Conservation (phyloP, 495 filamentous ascomycete genomes). For the Aspergillus conjunctus region DNA sequence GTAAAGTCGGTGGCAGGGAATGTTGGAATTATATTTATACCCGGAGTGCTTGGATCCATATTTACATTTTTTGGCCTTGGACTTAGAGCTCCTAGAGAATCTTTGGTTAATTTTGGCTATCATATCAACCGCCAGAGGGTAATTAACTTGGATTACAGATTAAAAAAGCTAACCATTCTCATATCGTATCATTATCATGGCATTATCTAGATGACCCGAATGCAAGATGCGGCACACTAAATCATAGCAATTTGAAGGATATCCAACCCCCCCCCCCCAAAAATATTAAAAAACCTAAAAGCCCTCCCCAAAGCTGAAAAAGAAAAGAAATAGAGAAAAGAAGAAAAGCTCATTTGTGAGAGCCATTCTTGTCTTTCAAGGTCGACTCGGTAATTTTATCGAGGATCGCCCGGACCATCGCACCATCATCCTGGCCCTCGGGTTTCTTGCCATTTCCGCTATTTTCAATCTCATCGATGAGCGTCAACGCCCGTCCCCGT, state of each 20-base stretch:
- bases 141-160: not conserved
- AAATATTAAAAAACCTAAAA: not conserved
- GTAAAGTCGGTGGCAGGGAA: conserved; percentile 44
- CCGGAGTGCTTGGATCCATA: conserved; percentile 7
- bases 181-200: not conserved
- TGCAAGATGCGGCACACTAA: not conserved
- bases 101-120: no score
- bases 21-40: conserved; percentile 13
- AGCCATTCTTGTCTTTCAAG: conserved; percentile 29
- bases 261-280: not conserved
- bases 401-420: conserved; percentile 47
- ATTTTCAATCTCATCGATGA: conserved; percentile 69
- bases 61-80: not conserved
- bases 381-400: conserved; percentile 50
- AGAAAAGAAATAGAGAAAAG: not conserved
- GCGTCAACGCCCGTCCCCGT: conserved; percentile 61
- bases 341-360: conserved; percentile 6
- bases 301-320: no score
- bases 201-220: not conserved
- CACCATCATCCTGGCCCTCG: conserved; percentile 38
- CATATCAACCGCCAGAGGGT: no score
- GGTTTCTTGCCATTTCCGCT: conserved; percentile 40
- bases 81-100: not conserved
- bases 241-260: not conserved
- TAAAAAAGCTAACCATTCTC: not conserved